Conservation (phyloP, 73 alveolate species). For the Diophrys appendiculata region DNA sequence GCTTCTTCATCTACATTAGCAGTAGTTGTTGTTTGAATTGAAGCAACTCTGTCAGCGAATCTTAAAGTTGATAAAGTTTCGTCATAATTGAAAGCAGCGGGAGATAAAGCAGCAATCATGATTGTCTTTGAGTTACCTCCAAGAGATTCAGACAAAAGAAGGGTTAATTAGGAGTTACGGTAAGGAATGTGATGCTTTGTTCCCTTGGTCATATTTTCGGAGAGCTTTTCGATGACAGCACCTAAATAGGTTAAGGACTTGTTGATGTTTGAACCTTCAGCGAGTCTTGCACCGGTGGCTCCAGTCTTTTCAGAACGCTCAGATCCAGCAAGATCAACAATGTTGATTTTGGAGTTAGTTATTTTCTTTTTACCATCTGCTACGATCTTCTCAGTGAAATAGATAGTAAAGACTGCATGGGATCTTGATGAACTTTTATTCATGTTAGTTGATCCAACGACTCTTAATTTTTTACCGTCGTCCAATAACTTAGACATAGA, state of each 20-base stretch:
- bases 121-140: constrained; percentile 68
- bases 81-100: constrained; percentile 60
- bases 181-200: constrained; percentile 65
- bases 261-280: constrained; percentile 96
- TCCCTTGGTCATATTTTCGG: constrained; percentile 30
- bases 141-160: constrained; percentile 56
- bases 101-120: constrained; percentile 70
- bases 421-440: constrained; percentile 90
- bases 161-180: constrained; percentile 65
- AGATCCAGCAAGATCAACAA: constrained; percentile 98
- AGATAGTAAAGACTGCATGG: constrained; percentile 90
- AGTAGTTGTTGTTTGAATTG: constrained; percentile 68
- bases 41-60: constrained; percentile 91
- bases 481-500: constrained; percentile 61
- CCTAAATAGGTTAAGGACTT: constrained; percentile 69
- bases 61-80: constrained; percentile 66
- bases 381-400: constrained; percentile 66
- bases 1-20: constrained; percentile 70
- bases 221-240: constrained; percentile 53
- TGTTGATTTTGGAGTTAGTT: constrained; percentile 84
- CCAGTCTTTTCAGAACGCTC: constrained; percentile 93
- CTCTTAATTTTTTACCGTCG: constrained; percentile 87
- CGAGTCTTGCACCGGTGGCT: constrained; percentile 90
- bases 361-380: constrained; percentile 81
- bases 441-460: constrained; percentile 88